A percentile compares a stretch with the other conserved stretches of the same genome.
Evolutionary conservation across 2,329 filamentous ascomycete genomes (phyloP).

Genomic region (Pleomassaria siparia): DNA sequence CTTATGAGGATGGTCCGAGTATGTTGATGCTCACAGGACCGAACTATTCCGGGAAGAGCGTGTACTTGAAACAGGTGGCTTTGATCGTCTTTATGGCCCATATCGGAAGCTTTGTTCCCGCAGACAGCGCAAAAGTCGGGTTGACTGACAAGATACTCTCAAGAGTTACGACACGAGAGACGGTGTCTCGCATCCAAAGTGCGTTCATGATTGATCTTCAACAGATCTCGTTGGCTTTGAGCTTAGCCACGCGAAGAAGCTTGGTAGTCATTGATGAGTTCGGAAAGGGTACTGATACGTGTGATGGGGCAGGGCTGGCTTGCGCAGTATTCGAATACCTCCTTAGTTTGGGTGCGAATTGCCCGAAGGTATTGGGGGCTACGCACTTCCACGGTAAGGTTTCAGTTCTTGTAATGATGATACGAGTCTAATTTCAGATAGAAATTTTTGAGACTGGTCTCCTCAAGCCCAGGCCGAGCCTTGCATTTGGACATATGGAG

Average conservation of each 20-base stretch:
- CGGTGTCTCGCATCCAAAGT: constrained; percentile 64
- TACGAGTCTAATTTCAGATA: constrained; percentile 42
- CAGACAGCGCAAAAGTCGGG: constrained; percentile 72
- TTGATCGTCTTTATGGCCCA: constrained; percentile 91
- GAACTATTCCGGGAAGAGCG: constrained; percentile 95
- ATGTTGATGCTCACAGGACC: constrained; percentile 86
- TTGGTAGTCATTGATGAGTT: constrained; percentile 94
- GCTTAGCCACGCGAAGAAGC: constrained; percentile 72
- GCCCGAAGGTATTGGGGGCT: constrained; percentile 62
- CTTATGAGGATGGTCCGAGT: constrained; percentile 52
- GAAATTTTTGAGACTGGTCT: constrained; percentile 71
- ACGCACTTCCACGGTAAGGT: constrained; percentile 63
- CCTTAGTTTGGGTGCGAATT: constrained; percentile 49
- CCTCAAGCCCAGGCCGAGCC: constrained; percentile 51
- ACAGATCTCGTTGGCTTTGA: constrained; percentile 77
- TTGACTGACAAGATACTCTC: constrained; percentile 92
- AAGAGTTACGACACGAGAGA: constrained; percentile 74
- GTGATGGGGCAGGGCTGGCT: constrained; percentile 65
- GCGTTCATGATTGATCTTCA: constrained; percentile 82
- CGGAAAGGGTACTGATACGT: constrained; percentile 67
- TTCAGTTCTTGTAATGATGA: constrained; percentile 23
- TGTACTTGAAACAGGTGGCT: constrained; percentile 92
- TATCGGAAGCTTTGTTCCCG: constrained; percentile 86
- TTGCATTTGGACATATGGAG: constrained; percentile 72
- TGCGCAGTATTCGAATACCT: constrained; percentile 63